Evolutionary conservation across 441 rosid genomes (phyloP), one percentile per base, ranked within the genome.

Genomic region (Eutrema salsugineum): DNA sequence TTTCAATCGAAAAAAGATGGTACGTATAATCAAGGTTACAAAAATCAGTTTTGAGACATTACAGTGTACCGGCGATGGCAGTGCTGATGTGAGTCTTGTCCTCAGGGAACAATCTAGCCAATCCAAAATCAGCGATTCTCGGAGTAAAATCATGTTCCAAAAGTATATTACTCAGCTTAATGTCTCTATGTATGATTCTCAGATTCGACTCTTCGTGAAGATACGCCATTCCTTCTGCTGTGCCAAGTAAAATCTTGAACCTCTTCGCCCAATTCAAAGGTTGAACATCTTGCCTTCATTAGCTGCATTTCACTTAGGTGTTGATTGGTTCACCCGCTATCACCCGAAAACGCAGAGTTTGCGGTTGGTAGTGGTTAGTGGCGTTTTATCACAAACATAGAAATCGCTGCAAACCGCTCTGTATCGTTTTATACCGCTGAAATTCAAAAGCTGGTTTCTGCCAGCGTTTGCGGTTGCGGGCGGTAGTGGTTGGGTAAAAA

Each of bases 41-140:
- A 43, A 32, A 22, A 22, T 58, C 0, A 39, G 79, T 39, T 55
- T 22, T 5, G 79, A 63, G 63, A 66, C 75, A 81, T 71, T 86
- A 91, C 98, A 91, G 78, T 61, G 98, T 93, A 53, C 97, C 98
- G 28, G 96, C 97, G 28, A 93, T 82, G 70, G 75, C 96, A 0
- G 97, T 88, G 70, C 87, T 85, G 60, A 93, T 82, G 63, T 93
- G 98, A 72, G 91, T 79, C 22, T 78, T 81, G 68, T 87, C 94
- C 57, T 87, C 86, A 0, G 96, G 96, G 62, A 91, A 82, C 59
- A 89, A 77, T 79, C 91, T 86, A 35, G 84, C 97, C 12, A 93
- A 88, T 57, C 98, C 98, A 69, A 91, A 93, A 83, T 93, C 98
- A 27, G 97, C 96, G 17, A 93, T 88, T 67, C 83, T 91, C 0